phyloP scores from a whole-genome alignment of 2,329 filamentous ascomycete species.

The Corinectria fuckeliana region DNA sequence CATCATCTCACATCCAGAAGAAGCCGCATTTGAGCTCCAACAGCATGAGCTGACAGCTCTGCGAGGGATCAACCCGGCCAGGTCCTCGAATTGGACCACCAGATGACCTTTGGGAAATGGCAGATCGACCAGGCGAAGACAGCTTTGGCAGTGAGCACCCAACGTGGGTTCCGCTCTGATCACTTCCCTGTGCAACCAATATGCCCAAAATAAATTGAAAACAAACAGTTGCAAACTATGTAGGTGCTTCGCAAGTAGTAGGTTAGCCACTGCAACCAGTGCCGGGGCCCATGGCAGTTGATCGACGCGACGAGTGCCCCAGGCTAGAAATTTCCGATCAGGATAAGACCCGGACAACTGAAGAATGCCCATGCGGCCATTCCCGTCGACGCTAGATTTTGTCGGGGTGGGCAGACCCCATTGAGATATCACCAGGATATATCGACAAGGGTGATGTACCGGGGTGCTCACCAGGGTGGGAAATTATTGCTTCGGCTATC shows the following conservation, averaged over 20 bases:
- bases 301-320: conserved; percentile 17
- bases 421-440: conserved; percentile 16
- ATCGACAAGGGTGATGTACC: background rate
- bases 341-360: conserved; percentile 4
- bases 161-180: background rate
- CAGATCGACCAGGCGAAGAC: background rate
- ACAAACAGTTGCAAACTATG: no score
- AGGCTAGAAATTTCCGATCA: conserved; percentile 20
- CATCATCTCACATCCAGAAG: conserved; percentile 7
- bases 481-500: conserved; percentile 21
- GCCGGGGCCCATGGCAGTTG: conserved; percentile 6
- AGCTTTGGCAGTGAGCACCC: background rate
- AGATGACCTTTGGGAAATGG: background rate
- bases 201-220: no score
- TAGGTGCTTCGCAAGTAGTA: no score
- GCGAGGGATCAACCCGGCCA: background rate
- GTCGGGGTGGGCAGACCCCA: conserved; percentile 17
- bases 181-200: background rate
- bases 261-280: background rate
- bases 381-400: conserved; percentile 9
- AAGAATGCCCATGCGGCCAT: conserved; percentile 2
- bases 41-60: no score
- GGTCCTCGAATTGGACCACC: background rate
- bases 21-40: no score
- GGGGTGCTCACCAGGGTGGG: conserved; percentile 13